Evolutionary conservation across 345 rosid genomes (phyloP), one percentile per base, ranked within the genome.

Genomic region (Cardamine occulta): DNA sequence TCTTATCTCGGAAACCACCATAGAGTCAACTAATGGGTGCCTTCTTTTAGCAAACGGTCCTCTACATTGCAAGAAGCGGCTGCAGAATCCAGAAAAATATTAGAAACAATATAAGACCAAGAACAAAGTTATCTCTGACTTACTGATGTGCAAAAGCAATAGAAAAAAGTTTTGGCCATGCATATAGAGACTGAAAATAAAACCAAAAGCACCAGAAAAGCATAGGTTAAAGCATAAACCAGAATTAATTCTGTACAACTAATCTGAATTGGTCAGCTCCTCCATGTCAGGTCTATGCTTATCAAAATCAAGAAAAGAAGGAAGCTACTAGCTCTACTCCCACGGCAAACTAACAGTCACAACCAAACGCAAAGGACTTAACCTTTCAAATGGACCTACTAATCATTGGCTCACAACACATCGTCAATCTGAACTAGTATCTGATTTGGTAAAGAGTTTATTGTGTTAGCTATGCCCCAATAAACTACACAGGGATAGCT

Each of bases 11-110:
- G 96, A 75, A 59, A 92, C 87, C 58, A 87, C 87, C 2, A 87
- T 51, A 29, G 93, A 93, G 73, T 90, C 91, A 51, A 93, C 96
- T 75, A 86, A 71, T 26, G 94, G 93, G 65, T 93, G 97, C 80
- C 96, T 86, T 80, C 96, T 82, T 80, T 93, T 93, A 28, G 97
- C 96, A 85, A 93, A 93, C 34, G 94, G 96, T 44, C 97, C 96
- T 83, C 96, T 85, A 78, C 88, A 93, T 75, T 93, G 97, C 83
- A 90, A 81, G 86, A 90, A 92, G 42, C 96, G 90, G 82, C 94
- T 90, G 96, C 77, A 81, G 48, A 72, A 79, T 47, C 8, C 37
- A 21, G 8, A 8, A 31, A 24, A 56, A 37, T 40, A 47, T 44
- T 26, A 53, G 34, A 60, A 68, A 42, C 57, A 28, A 69, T 47